Evolutionary conservation across 2,329 filamentous ascomycete species (phyloP), one percentile per base, ranked within the genome.

Genomic region (Clathrospora elynae): DNA sequence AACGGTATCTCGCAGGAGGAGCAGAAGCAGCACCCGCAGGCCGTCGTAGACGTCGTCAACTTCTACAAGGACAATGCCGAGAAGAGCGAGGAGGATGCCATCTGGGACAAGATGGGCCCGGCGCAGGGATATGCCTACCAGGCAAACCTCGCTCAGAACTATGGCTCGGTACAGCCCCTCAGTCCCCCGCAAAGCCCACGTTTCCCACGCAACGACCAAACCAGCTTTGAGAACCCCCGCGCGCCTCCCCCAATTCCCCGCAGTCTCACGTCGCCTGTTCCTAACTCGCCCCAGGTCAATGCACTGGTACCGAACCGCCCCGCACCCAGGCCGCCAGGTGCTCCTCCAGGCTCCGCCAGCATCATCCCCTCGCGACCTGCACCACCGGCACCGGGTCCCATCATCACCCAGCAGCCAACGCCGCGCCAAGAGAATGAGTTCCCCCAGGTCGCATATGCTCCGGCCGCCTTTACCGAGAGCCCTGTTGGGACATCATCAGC

Each of bases 41-140:
- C 92, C 46, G 90, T 96, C 74, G 86, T 95, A 66, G 88, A 97
- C 70, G 93, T 99, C 61, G 86, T 99, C 72, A 88, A 87, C 46
- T 97, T 97, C 70, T 97, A 96, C 78, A 95, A 96, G 71, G 92
- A 96, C 74, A 96, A 90, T 53, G 87, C 88, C 17, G 89, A 92
- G 59, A 82, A 79, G 59, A 84, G 83, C 46, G 83, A 84, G 49
- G 90, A 96, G 66, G 89, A 96, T 64, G 87, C 88, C 61, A 86
- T 93, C 43, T 89, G 93, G 77, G 91, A 97, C 71, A 99, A 99
- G 71, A 96, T 99, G 70, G 90, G 95, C 62, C 85, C 96, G 74
- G 90, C 87, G 38, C 84, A 75, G 74, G 51, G 71, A 66, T 62
- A 73, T 70, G 55, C 70, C 55, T 64, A 70, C 61, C 62, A 67